Conservation (phyloP, 495 filamentous ascomycete genomes). For the Umbilicaria muhlenbergii region DNA sequence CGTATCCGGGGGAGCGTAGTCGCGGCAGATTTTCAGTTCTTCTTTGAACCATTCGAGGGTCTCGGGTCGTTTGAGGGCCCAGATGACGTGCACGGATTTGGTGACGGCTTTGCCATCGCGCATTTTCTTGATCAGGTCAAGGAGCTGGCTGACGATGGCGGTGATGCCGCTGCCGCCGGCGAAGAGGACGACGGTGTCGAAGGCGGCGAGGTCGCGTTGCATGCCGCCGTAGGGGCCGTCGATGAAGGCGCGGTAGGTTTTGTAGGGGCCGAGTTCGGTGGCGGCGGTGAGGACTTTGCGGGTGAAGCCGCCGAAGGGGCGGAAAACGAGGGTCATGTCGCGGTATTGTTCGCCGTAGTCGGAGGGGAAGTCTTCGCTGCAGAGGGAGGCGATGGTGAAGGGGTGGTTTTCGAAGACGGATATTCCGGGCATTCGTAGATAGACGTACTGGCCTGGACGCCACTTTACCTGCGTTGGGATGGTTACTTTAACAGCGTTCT, state of each 20-base stretch:
- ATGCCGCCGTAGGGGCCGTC: slow-evolving; percentile 94
- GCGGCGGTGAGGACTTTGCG: slow-evolving; percentile 61
- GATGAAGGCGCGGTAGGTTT: slow-evolving; percentile 76
- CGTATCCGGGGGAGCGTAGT: slow-evolving; percentile 66
- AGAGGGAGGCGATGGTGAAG: slow-evolving; percentile 85
- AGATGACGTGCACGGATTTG: slow-evolving; percentile 75
- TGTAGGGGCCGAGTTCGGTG: slow-evolving; percentile 63
- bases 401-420: slow-evolving; percentile 84
- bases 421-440: slow-evolving; percentile 83
- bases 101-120: slow-evolving; percentile 86
- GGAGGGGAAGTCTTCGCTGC: slow-evolving; percentile 77
- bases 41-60: slow-evolving; percentile 98
- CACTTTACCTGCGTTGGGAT: slow-evolving; percentile 85
- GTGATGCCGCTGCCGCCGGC: slow-evolving; percentile 93
- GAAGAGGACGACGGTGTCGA: slow-evolving; percentile 84
- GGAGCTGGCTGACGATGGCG: slow-evolving; percentile 73
- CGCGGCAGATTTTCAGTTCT: slow-evolving; percentile 76
- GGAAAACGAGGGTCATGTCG: slow-evolving; percentile 81
- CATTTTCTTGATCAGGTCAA: slow-evolving; percentile 89
- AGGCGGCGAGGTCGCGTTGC: slow-evolving; percentile 78
- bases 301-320: slow-evolving; percentile 83
- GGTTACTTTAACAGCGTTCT: slow-evolving; percentile 86
- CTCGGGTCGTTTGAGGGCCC: slow-evolving; percentile 78
- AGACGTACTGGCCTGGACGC: slow-evolving; percentile 90
- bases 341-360: slow-evolving; percentile 73